These are phyloP conservation scores for Schizosaccharomyces osmophilus DNA, from an alignment of 805 yeast genomes.

Conservation along the genomic window DNA sequence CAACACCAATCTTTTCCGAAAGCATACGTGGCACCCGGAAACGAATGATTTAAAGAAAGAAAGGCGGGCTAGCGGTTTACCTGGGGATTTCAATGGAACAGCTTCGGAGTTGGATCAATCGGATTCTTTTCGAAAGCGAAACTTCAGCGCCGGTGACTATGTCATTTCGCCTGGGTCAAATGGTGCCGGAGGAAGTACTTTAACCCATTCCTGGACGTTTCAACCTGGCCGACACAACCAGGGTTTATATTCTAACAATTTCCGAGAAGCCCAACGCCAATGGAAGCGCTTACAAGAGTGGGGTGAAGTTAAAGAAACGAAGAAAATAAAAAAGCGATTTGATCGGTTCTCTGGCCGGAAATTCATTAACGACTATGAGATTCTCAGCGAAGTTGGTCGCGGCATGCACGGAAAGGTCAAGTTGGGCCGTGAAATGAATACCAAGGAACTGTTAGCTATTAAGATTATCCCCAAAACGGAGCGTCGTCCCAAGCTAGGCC, in stretches of 20 bases:
- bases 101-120: not conserved
- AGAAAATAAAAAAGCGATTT: slow-evolving; percentile 53
- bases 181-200: not conserved
- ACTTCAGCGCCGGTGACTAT: not conserved
- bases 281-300: slow-evolving; percentile 1
- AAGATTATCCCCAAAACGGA: slow-evolving; percentile 67
- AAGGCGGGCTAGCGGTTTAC: not conserved
- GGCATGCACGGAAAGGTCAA: slow-evolving; percentile 99
- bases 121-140: not conserved
- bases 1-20: not conserved
- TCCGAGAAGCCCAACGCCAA: not conserved
- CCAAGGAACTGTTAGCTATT: slow-evolving; percentile 50
- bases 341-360: slow-evolving; percentile 70
- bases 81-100: not conserved
- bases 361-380: slow-evolving; percentile 71
- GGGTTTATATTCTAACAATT: not conserved
- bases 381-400: slow-evolving; percentile 61
- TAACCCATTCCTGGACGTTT: not conserved
- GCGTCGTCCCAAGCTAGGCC: slow-evolving; percentile 25
- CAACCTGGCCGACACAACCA: not conserved
- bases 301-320: slow-evolving; percentile 51
- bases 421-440: slow-evolving; percentile 27
- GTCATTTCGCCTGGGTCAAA: not conserved
- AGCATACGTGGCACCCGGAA: not conserved
- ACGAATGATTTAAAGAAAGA: not conserved